Evolutionary conservation across 2,329 filamentous ascomycete genomes (phyloP).

Genomic region (Penicillium occitanis): DNA sequence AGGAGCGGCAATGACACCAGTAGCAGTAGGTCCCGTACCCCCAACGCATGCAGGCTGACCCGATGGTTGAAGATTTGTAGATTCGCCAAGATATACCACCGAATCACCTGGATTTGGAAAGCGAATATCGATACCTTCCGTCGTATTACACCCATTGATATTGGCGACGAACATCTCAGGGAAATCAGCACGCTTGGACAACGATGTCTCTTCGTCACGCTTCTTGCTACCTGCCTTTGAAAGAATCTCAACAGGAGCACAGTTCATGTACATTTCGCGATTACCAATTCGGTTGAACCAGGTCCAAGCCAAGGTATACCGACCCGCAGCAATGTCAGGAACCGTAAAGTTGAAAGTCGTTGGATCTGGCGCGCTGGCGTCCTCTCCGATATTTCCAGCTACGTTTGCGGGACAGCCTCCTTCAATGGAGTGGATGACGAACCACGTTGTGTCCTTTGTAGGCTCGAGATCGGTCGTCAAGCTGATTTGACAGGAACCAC

Average conservation of each 20-base stretch:
- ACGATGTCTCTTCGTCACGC: conserved; percentile 32
- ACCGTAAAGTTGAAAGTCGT: conserved; percentile 68
- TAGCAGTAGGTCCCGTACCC: conserved; percentile 20
- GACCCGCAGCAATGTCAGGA: conserved; percentile 69
- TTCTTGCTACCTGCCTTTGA: conserved; percentile 41
- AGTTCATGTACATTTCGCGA: conserved; percentile 98
- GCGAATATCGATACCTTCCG: conserved; percentile 56
- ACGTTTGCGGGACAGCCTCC: conserved; percentile 75
- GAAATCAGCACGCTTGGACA: conserved; percentile 60
- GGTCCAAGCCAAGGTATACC: conserved; percentile 83
- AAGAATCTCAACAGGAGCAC: conserved; percentile 67
- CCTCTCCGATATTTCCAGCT: conserved; percentile 58
- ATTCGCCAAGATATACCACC: conserved; percentile 51
- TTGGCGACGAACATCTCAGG: conserved; percentile 78
- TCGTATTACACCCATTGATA: conserved; percentile 60
- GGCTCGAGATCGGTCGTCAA: conserved; percentile 75
- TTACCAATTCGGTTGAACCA: conserved; percentile 95
- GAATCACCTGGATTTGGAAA: conserved; percentile 68
- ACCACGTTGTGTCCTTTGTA: conserved; percentile 68
- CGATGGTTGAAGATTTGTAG: conserved; percentile 36
- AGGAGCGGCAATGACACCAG: conserved; percentile 23
- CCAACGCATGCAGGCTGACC: conserved; percentile 34
- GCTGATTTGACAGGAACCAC: conserved; percentile 87
- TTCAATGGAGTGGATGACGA: conserved; percentile 84
- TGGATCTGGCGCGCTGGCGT: conserved; percentile 44